phyloP scores from a whole-genome alignment of 2,329 filamentous ascomycete genomes.

The Diplodia sapinea region DNA sequence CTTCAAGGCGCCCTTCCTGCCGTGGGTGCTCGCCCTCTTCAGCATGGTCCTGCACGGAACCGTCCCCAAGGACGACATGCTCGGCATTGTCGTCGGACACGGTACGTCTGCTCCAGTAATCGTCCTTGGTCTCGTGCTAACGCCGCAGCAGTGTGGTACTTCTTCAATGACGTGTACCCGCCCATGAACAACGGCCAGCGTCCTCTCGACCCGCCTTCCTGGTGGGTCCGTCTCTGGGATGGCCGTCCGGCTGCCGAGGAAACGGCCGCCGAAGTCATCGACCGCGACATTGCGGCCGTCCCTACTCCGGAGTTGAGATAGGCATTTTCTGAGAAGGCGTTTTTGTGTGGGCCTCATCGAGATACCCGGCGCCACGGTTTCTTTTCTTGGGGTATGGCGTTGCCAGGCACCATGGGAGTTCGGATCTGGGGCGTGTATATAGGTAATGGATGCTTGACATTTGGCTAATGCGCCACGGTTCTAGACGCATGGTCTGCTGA shows the following conservation, averaged over 20 bases:
- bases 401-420: neutral
- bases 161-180: conserved; percentile 96
- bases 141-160: conserved; percentile 76
- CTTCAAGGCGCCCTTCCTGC: conserved; percentile 92
- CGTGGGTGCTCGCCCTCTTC: conserved; percentile 94
- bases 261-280: conserved; percentile 25
- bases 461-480: neutral
- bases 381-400: neutral
- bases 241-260: conserved; percentile 37
- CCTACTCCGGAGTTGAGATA: conserved; percentile 26
- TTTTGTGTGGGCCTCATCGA: neutral
- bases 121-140: neutral
- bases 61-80: conserved; percentile 93
- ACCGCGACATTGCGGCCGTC: conserved; percentile 28
- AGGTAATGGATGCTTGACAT: conserved; percentile 10
- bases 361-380: conserved; percentile 27
- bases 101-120: conserved; percentile 48
- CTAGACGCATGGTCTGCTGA: neutral
- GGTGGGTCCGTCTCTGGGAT: conserved; percentile 88
- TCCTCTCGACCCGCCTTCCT: conserved; percentile 85
- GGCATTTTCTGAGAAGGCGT: conserved; percentile 4
- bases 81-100: conserved; percentile 92
- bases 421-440: neutral
- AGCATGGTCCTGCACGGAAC: conserved; percentile 88
- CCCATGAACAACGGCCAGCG: conserved; percentile 82